Base-by-base conservation (phyloP, 306 rosid species). In the Adenanthera pavonina region DNA sequence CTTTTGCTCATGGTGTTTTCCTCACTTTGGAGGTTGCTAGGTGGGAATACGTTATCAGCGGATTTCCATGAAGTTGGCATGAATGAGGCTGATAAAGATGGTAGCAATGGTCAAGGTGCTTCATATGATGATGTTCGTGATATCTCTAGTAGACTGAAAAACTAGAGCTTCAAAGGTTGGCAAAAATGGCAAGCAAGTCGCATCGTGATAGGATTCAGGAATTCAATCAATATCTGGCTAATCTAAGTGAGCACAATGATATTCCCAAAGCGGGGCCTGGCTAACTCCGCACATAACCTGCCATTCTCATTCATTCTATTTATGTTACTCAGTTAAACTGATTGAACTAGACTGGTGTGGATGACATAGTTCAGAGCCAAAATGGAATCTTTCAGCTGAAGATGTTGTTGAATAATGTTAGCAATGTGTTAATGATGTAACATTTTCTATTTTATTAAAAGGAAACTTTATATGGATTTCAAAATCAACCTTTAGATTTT, bases 201-300 rank as follows among this genome's bases (percentile, higher is more conserved):
- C 84, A 85, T 75, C 41, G 84, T 43, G 86, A 78, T 69, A 60
- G 80, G 49, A 20, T 85, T 74, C 84, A 60, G 59, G 51, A 69
- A 36, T 85, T 85, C 72, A 85, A 82, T 74, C 81, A 49, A 17
- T 85, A 81, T 36, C 56, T 85, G 20, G 81, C 88, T 44, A 85
- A 82, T 74, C 83, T 85, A 40, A 85, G 81, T 78, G 85, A 85
- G 75, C 88, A 85, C 72, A 74, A 85, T 62, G 85, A 85, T 74
- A 74, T 85, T 60, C 85, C 88, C n/a, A 85, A 85, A 85, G 85
- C 81, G 8, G 88, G 88, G 56, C 88, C 85, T 68, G 85, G 85
- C 78, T 85, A 85, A 59, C 15, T 11, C 20, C 36, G 35, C 6
- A 13, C 34, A 25, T 11, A 20, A 2, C 15, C 44, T 66, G 41